Conservation (phyloP, 257 asterid genomes). For the Cynanchum wilfordii region DNA sequence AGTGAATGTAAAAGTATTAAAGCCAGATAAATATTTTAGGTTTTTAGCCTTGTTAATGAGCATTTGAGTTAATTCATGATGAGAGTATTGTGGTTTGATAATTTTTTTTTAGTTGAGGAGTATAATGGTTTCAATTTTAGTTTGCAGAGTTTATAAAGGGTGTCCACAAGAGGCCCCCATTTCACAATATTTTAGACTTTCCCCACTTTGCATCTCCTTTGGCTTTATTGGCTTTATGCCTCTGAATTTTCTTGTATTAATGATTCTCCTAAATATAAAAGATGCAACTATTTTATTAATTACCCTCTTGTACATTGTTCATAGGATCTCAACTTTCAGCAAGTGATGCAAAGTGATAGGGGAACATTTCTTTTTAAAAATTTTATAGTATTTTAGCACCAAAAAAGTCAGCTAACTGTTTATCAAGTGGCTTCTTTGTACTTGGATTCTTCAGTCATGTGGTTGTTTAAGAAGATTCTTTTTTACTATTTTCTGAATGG, state of each 20-base stretch:
- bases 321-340: conserved; percentile 6
- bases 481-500: neutral
- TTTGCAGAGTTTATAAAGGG: neutral
- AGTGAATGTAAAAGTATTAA: too few species aligned
- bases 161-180: conserved; percentile 6
- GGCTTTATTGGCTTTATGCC: conserved; percentile 14
- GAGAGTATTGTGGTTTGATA: neutral
- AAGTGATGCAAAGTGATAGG: neutral
- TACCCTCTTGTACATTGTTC: conserved; percentile 5
- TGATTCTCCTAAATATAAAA: conserved; percentile 17
- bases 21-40: too few species aligned
- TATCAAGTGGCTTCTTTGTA: conserved; percentile 2
- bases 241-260: conserved; percentile 12
- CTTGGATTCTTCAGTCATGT: conserved; percentile 7
- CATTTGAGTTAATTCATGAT: neutral
- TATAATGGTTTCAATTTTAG: neutral
- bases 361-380: neutral
- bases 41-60: too few species aligned
- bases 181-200: conserved; percentile 8
- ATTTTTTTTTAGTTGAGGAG: conserved; percentile 14
- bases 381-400: neutral
- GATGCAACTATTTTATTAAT: conserved; percentile 12
- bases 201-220: conserved; percentile 25
- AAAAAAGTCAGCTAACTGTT: neutral
- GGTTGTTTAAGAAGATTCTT: neutral